Percentiles rank a stretch among this genome's conserved stretches.
Evolutionary conservation across 768 basidiomycete species (phyloP).

Genomic region (Leccinum boreale): DNA sequence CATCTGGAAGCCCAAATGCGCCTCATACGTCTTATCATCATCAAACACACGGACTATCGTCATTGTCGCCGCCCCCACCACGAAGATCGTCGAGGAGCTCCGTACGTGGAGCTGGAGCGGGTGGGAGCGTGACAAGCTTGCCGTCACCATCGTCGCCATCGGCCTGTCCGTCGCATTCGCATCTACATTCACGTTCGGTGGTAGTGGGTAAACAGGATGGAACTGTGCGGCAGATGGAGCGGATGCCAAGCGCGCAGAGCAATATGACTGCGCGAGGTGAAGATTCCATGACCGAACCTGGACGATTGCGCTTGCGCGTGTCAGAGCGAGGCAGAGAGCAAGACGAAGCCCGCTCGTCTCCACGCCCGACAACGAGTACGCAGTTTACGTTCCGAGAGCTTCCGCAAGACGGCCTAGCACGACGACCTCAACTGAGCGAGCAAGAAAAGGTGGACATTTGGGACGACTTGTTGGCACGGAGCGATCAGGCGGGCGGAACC

Average conservation of each 20-base stretch:
- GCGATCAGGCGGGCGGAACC: conserved; percentile 71
- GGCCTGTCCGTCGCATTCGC: background rate
- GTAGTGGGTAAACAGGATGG: conserved; percentile 6
- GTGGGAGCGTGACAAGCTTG: conserved; percentile 2
- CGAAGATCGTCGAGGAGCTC: conserved; percentile 12
- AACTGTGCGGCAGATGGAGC: conserved; percentile 16
- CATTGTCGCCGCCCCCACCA: conserved; percentile 28
- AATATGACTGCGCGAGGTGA: conserved; percentile 27
- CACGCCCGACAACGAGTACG: conserved; percentile 19
- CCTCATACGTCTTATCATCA: conserved; percentile 24
- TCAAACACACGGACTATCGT: background rate
- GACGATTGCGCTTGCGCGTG: background rate
- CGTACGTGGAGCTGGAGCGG: conserved; percentile 9
- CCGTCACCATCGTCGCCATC: conserved; percentile 1
- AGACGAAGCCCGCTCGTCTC: background rate
- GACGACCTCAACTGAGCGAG: conserved; percentile 48
- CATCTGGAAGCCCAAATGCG: conserved; percentile 38
- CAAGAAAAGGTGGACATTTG: conserved; percentile 70
- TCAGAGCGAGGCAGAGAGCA: conserved; percentile 1
- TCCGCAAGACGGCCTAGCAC: conserved; percentile 18
- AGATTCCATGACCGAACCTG: background rate
- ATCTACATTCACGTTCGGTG: background rate
- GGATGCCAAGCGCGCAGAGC: conserved; percentile 26
- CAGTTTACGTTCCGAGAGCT: conserved; percentile 50
- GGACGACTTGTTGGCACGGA: conserved; percentile 65